phyloP scores from a whole-genome alignment of 306 rosid genomes.

The Nissolia schottii region DNA sequence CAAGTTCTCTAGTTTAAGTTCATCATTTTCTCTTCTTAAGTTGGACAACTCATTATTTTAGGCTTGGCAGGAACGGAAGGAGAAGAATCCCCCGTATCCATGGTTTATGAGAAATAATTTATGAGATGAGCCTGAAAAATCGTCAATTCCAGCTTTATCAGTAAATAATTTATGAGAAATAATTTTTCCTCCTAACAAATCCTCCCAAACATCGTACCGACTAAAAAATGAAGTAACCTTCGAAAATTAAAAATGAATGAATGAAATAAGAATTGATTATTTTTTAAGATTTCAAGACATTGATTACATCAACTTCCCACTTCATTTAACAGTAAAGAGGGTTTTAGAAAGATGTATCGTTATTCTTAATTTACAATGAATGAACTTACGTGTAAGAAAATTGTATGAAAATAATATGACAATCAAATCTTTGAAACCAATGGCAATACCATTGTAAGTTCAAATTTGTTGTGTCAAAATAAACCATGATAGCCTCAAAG shows the following conservation, averaged over 20 bases:
- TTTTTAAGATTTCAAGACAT: no score
- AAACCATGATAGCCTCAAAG: neutral
- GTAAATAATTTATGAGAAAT: neutral
- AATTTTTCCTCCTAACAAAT: no score
- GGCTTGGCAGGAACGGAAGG: slow-evolving; percentile 38
- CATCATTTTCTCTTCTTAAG: slow-evolving; percentile 71
- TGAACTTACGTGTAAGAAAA: no score
- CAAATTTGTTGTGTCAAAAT: neutral
- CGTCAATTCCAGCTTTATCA: neutral
- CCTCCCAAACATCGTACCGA: no score
- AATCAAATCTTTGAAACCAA: neutral
- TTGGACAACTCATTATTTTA: slow-evolving; percentile 52
- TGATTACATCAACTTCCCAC: no score
- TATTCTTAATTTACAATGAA: no score
- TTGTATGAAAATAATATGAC: neutral
- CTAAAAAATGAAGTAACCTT: no score
- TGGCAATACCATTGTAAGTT: neutral
- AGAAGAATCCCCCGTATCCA: slow-evolving; percentile 48
- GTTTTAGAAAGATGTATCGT: no score
- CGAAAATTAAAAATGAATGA: no score
- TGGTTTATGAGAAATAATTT: no score
- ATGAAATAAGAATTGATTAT: no score
- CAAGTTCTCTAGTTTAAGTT: slow-evolving; percentile 63
- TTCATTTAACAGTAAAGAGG: no score
- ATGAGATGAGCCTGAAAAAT: slow-evolving; percentile 79